These are phyloP conservation scores for Backusella morwellensis DNA, from an alignment of 192 early-diverging fungal species.

Conservation along the genomic window DNA sequence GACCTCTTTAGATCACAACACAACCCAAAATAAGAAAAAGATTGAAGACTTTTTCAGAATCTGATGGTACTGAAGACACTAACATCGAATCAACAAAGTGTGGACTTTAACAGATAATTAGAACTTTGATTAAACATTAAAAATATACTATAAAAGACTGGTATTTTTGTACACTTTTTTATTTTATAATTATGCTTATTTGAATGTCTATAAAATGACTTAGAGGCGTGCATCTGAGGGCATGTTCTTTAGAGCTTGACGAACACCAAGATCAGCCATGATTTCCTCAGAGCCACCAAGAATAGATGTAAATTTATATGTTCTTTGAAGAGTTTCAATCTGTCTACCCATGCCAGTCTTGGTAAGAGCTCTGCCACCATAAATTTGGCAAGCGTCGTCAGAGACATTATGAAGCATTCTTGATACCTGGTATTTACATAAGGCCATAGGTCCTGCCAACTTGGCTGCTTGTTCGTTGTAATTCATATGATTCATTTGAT, in stretches of 20 bases:
- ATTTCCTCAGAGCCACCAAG: slow-evolving; percentile 46
- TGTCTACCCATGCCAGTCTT: slow-evolving; percentile 70
- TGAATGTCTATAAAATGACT: background rate
- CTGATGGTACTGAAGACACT: background rate
- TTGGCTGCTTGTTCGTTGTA: slow-evolving; percentile 60
- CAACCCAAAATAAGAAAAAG: background rate
- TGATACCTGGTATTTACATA: slow-evolving; percentile 57
- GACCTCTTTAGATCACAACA: background rate
- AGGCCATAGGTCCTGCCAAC: slow-evolving; percentile 63
- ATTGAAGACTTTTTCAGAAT: background rate
- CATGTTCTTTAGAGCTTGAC: slow-evolving; percentile 30
- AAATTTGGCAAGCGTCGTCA: slow-evolving; percentile 69
- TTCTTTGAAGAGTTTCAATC: slow-evolving; percentile 60
- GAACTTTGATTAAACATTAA: background rate
- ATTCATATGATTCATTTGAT: slow-evolving; percentile 64
- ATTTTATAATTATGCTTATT: background rate
- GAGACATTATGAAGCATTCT: slow-evolving; percentile 55
- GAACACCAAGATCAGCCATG: slow-evolving; percentile 50
- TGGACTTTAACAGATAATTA: background rate
- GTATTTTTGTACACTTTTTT: background rate
- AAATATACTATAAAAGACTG: too few species aligned
- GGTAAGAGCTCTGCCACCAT: slow-evolving; percentile 68
- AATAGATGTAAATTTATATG: slow-evolving; percentile 50
- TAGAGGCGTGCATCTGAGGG: slow-evolving; percentile 28
- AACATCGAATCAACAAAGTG: background rate